Evolutionary conservation across 768 basidiomycete species (phyloP).

Genomic region (Leucocoprinus leucothites): DNA sequence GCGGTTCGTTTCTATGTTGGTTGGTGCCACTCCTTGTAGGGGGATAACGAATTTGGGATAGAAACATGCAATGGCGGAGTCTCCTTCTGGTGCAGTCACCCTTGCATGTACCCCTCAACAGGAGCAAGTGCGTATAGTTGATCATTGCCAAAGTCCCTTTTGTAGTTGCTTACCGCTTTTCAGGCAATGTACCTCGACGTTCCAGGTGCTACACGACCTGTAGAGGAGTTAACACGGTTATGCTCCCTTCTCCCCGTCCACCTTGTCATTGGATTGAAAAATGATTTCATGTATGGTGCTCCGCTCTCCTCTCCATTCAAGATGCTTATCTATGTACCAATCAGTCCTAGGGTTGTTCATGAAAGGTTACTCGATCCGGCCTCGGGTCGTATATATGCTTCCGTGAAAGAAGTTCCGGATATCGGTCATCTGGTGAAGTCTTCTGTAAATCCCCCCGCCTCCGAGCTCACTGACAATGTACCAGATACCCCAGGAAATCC

Average conservation of each 20-base stretch:
- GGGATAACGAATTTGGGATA: slow-evolving; percentile 17
- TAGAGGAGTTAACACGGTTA: slow-evolving; percentile 39
- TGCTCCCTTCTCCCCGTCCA: slow-evolving; percentile 23
- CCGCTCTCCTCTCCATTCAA: slow-evolving; percentile 31
- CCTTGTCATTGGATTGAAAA: background rate
- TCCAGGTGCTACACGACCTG: slow-evolving; percentile 51
- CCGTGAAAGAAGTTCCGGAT: slow-evolving; percentile 24
- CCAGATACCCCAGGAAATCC: slow-evolving; percentile 15
- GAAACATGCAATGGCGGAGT: slow-evolving; percentile 44
- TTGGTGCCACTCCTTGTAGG: slow-evolving; percentile 33
- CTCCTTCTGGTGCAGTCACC: slow-evolving; percentile 34
- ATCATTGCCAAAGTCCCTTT: background rate
- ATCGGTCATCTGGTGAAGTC: slow-evolving; percentile 29
- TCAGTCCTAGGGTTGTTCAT: slow-evolving; percentile 34
- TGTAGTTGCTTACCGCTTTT: background rate
- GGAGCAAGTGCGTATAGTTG: slow-evolving; percentile 46
- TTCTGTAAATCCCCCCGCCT: background rate
- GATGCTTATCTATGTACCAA: background rate
- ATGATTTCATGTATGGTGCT: slow-evolving; percentile 32
- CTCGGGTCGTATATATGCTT: slow-evolving; percentile 33
- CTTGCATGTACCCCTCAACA: slow-evolving; percentile 61
- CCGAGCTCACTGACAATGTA: background rate
- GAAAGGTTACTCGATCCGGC: slow-evolving; percentile 30
- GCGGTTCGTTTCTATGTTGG: slow-evolving; percentile 35
- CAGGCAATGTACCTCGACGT: slow-evolving; percentile 65